These are phyloP conservation scores for Penicillium salamii DNA, from an alignment of 495 filamentous ascomycete species.

Conservation along the genomic window DNA sequence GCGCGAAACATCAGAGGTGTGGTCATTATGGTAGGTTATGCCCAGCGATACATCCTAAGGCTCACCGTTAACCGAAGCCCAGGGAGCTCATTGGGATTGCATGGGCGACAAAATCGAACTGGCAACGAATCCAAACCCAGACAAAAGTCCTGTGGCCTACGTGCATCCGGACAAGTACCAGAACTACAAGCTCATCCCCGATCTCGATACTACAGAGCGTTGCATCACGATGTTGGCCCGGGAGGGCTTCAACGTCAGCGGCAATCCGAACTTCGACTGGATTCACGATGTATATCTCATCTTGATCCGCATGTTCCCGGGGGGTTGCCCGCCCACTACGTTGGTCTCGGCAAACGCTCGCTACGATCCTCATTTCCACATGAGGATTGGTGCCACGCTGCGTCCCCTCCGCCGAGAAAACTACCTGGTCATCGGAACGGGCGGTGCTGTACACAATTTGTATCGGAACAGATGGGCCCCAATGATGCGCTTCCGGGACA, in stretches of 20 bases:
- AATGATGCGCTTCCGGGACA: conserved; percentile 58
- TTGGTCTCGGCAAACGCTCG: conserved; percentile 56
- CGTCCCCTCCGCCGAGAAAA: conserved; percentile 47
- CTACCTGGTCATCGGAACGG: conserved; percentile 57
- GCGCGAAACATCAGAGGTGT: conserved; percentile 54
- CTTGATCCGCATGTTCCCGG: conserved; percentile 61
- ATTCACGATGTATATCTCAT: conserved; percentile 65
- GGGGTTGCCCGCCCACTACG: conserved; percentile 53
- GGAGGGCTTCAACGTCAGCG: conserved; percentile 48
- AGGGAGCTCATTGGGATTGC: conserved; percentile 63
- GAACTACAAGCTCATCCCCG: conserved; percentile 53
- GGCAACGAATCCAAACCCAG: conserved; percentile 52
- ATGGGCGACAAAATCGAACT: conserved; percentile 49
- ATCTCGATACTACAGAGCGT: conserved; percentile 44
- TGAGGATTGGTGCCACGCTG: conserved; percentile 51
- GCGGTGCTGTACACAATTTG: conserved; percentile 62
- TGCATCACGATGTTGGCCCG: conserved; percentile 42
- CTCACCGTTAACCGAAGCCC: too few relatives aligned
- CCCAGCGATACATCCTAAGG: too few relatives aligned
- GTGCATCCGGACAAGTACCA: conserved; percentile 58
- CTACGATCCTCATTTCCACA: conserved; percentile 61
- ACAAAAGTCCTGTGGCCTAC: conserved; percentile 56
- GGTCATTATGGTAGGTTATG: conserved; percentile 55
- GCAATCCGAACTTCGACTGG: conserved; percentile 55
- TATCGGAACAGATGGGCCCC: conserved; percentile 60